Base-by-base conservation (phyloP, 2,329 filamentous ascomycete genomes). In the Cercospora sojina region DNA sequence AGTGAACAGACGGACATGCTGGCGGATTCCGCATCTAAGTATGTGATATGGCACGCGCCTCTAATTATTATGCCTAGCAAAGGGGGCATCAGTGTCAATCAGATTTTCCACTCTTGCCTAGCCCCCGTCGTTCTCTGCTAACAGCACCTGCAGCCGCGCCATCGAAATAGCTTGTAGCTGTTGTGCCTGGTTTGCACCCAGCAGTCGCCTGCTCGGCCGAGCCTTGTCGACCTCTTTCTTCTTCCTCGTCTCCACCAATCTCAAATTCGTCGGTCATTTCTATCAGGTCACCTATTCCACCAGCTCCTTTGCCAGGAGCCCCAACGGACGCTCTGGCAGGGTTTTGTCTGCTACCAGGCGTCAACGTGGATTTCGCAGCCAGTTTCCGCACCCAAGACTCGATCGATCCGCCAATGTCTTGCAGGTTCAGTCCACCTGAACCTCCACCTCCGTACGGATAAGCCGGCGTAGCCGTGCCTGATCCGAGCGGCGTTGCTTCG, bases 341-440 rank as follows among this genome's bases (percentile, higher is more conserved):
- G 16, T 58, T 38, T 16, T 55, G 59, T 41, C 67, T 53, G 6
- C 64, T 60, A 27, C 62, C 57, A 10, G 68, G 67, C 3, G 68
- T 67, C 10, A 57, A 59, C 2, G 56, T 64, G 4, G 86, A 83
- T 74, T 89, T 89, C 5, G 85, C 83, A 67, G 92, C 92, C 41
- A 96, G 88, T 69, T 92, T 92, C 67, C 93, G 85, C 66, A 98
- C 83, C 93, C 95, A 99, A 1, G 89, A 90, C 79, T 98, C 95
- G 31, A 98, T 89, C 2, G 91, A 90, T 5, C 92, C 90, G 1
- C 93, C 93, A 9, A 96, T 89, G 69, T 93, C 91, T 74, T 97
- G 93, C 2, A 98, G 81, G 7, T 83, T 80, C 23, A 83, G 68
- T 18, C 77, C 77, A 25, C 74, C 70, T 41, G 49, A 60, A 6